A percentile compares a stretch with the other conserved stretches of the same genome.
Conservation (phyloP, 345 rosid species). For the Linum tenue region DNA sequence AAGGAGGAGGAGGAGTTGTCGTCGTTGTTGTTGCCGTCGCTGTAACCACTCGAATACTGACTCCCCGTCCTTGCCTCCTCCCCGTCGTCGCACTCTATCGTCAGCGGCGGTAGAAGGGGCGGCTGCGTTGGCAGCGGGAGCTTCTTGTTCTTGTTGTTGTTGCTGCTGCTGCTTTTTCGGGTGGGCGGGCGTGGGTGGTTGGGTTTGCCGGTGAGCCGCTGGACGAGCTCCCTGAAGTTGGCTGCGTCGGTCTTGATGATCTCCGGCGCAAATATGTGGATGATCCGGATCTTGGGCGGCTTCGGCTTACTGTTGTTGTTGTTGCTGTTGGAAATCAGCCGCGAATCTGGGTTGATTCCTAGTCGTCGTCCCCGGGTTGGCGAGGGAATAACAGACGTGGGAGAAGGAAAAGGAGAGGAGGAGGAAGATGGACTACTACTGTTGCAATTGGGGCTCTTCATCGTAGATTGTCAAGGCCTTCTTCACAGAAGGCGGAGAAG, state of each 20-base stretch:
- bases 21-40: not conserved
- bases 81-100: not conserved
- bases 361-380: constrained; percentile 9
- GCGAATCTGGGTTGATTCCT: constrained; percentile 22
- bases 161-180: no score
- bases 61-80: not conserved
- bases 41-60: not conserved
- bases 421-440: constrained; percentile 8
- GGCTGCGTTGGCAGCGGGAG: not conserved
- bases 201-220: constrained; percentile 85
- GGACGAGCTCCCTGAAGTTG: constrained; percentile 83
- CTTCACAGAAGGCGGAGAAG: not conserved
- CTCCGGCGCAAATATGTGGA: constrained; percentile 89
- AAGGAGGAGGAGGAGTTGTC: no score
- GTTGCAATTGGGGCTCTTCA: constrained; percentile 13
- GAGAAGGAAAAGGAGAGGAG: constrained; percentile 26
- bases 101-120: not conserved
- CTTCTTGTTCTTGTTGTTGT: no score
- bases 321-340: constrained; percentile 6
- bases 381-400: not conserved
- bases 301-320: not conserved
- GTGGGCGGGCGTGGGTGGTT: not conserved
- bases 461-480: no score
- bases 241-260: constrained; percentile 87
- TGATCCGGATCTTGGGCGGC: constrained; percentile 57